Evolutionary conservation across 2,329 filamentous ascomycete genomes (phyloP).

Genomic region (Aschersonia sp.): DNA sequence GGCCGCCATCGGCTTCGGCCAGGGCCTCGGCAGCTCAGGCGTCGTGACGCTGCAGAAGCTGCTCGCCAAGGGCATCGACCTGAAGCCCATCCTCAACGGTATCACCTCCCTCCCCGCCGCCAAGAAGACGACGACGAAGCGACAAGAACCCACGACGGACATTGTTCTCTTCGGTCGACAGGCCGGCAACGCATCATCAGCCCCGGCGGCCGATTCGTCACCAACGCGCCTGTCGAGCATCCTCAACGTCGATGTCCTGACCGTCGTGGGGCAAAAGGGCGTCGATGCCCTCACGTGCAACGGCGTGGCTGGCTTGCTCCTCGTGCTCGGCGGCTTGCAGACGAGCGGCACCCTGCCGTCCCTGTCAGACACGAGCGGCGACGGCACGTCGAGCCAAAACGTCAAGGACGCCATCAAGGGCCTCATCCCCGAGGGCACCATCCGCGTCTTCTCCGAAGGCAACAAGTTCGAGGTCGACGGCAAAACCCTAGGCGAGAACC

Average conservation of each 20-base stretch:
- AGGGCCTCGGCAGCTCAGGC: slow-evolving; percentile 18
- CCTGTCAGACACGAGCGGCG: not conserved
- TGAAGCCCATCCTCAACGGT: slow-evolving; percentile 1
- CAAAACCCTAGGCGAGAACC: slow-evolving; percentile 6
- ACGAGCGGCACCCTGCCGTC: slow-evolving; percentile 10
- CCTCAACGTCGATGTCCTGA: slow-evolving; percentile 14
- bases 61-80: slow-evolving; percentile 7
- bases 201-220: not conserved
- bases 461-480: slow-evolving; percentile 14
- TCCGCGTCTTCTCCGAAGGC: slow-evolving; percentile 12
- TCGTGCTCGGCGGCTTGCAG: slow-evolving; percentile 12
- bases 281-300: slow-evolving; percentile 16
- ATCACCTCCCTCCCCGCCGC: too few relatives aligned
- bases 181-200: not conserved
- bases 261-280: slow-evolving; percentile 13
- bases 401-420: slow-evolving; percentile 7
- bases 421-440: slow-evolving; percentile 11
- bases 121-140: not conserved
- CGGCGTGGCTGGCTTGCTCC: slow-evolving; percentile 17
- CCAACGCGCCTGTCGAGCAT: slow-evolving; percentile 12
- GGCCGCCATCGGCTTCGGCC: slow-evolving; percentile 19
- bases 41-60: slow-evolving; percentile 16
- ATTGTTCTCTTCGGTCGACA: not conserved
- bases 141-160: not conserved
- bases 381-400: slow-evolving; percentile 4